These are phyloP conservation scores for Sophora flavescens DNA, from an alignment of 306 rosid species.

Conservation along the genomic window DNA sequence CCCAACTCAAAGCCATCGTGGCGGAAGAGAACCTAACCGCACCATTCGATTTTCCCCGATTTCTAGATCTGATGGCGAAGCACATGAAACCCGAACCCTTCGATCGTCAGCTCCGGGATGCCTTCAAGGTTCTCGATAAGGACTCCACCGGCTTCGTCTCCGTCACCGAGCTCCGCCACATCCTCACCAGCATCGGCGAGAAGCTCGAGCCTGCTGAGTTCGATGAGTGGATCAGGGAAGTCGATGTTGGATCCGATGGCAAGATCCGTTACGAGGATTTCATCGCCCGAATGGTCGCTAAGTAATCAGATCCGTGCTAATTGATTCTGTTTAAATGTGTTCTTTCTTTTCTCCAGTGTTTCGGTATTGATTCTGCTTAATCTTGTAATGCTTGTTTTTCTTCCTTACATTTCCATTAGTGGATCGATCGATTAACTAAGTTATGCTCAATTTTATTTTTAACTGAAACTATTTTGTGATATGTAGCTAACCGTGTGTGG, in stretches of 20 bases:
- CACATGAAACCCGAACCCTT: slow-evolving; percentile 98
- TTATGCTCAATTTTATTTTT: slow-evolving; percentile 20
- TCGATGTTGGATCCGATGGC: slow-evolving; percentile 88
- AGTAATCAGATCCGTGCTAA: slow-evolving; percentile 54
- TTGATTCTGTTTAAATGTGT: slow-evolving; percentile 1
- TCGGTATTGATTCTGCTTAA: slow-evolving; percentile 37
- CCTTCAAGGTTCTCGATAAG: slow-evolving; percentile 96
- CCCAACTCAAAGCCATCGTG: slow-evolving; percentile 87
- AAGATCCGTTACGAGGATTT: slow-evolving; percentile 97
- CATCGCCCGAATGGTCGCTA: slow-evolving; percentile 97
- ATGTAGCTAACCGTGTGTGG: slow-evolving; percentile 52
- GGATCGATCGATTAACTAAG: slow-evolving; percentile 40
- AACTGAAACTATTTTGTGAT: slow-evolving; percentile 16
- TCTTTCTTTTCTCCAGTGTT: not conserved
- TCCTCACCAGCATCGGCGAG: slow-evolving; percentile 95
- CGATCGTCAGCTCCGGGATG: slow-evolving; percentile 95
- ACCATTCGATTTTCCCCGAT: slow-evolving; percentile 86
- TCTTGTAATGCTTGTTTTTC: slow-evolving; percentile 48
- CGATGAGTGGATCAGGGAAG: slow-evolving; percentile 99
- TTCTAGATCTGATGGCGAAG: slow-evolving; percentile 86
- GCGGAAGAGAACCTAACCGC: slow-evolving; percentile 82
- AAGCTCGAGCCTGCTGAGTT: slow-evolving; percentile 94
- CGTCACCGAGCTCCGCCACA: slow-evolving; percentile 92
- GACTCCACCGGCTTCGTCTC: slow-evolving; percentile 81
- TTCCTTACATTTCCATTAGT: slow-evolving; percentile 21